Evolutionary conservation across 1,284 basidiomycete genomes (phyloP), one percentile per base, ranked within the genome.

Genomic region (Ustilago nuda): DNA sequence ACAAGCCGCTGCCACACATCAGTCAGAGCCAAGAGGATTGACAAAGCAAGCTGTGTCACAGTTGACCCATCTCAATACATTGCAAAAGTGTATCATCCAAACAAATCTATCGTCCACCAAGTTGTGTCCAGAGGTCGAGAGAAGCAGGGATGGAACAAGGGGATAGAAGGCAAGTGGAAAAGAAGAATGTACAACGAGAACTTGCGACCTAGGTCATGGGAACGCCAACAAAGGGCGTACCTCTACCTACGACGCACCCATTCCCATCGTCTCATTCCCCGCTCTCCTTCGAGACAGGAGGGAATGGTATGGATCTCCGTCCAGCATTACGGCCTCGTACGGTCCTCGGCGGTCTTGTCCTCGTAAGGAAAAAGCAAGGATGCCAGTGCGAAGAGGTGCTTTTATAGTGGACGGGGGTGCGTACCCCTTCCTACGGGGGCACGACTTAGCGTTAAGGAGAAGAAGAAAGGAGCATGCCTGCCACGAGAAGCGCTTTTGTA

Each of bases 281-380:
- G 0, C 37, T 36, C 37, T 37, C 53, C 30, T 30, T 11, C 51
- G 54, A 55, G 33, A 33, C 23, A n/a, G n/a, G 35, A 43, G 35
- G 30, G 8, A 43, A n/a, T 66, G 58, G 75, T 77, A 59, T 77
- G 37, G 43, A 57, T 77, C 75, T 77, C 71, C 75, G 71, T 77
- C 75, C 64, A 73, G 51, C 75, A 67, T 77, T 77, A 77, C 75
- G 75, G 75, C 75, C 75, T 77, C 75, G 71, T 77, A 77, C 71
- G 67, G 67, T 77, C 75, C 71, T 77, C 64, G 75, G 71, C 72
- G 60, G 64, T 68, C 68, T 54, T 53, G 41, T 33, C 57, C 17
- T 50, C 30, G 48, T 50, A 13, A 32, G 52, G 35, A 17, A 41
- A 33, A 30, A 46, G 35, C 39, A 52, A 30, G 63, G 56, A 46